Base-by-base conservation (phyloP, 2,329 filamentous ascomycete species). In the Didymella arachidicola region DNA sequence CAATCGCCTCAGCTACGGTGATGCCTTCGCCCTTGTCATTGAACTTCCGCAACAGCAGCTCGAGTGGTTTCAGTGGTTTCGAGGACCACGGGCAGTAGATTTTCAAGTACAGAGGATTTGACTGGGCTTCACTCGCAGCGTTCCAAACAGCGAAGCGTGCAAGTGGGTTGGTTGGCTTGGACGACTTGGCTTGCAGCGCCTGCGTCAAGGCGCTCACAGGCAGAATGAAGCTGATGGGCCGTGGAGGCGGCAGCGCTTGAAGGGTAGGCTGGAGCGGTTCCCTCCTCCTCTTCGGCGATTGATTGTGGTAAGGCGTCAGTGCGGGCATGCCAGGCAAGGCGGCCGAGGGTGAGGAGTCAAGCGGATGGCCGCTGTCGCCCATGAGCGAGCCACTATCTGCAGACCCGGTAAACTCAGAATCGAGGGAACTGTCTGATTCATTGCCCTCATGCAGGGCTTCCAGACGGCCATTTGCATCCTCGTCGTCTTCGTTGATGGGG, bases 1-100 rank as follows among this genome's bases (percentile, higher is more conserved):
- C 92, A 63, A 96, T 93, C n/a, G 93, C 83, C 68, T 96, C 91
- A 1, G 88, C 86, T 14, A 95, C 90, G 0, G 87, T 89, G 19
- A 92, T 89, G 2, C 85, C 82, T 57, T 89, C 85, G 22, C 88
- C 88, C 58, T 89, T 86, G 64, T 91, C 88, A 16, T 91, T 85
- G 36, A 84, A 86, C 46, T 88, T 86, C 25, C 88, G 83, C 46
- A 94, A 88, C 16, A 90, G 83, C 3, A 94, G 86, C 70, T 93
- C 89, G 45, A 88, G 86, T 0, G 89, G 86, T 65, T 87, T 87
- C 16, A 83, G 83, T 0, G 88, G 82, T 25, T 85, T 84, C 12
- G 84, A 82, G 16, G 89, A 90, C 65, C 89, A 91, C 0, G 90
- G 88, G 7, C 86, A 88, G 73, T 92, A 94, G 39, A 96, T 90